phyloP scores from a whole-genome alignment of 1,284 basidiomycete species.

The Tilletia walkeri region DNA sequence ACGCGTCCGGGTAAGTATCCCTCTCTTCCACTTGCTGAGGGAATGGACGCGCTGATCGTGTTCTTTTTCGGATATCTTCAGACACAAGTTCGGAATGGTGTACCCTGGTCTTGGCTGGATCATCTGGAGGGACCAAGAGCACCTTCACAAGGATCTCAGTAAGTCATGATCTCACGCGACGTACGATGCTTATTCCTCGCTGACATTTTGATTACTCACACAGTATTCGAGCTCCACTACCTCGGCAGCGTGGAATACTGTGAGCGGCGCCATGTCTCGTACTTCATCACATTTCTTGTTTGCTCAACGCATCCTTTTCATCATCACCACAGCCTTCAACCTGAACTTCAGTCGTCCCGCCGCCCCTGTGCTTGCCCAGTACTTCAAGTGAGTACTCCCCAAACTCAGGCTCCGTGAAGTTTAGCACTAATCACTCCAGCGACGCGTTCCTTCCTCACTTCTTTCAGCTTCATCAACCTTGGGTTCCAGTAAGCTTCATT shows the following conservation, averaged over 20 bases:
- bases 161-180: neutral
- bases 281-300: neutral
- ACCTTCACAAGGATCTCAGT: constrained; percentile 58
- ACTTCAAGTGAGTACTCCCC: constrained; percentile 66
- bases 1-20: constrained; percentile 54
- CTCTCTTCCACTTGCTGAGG: neutral
- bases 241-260: constrained; percentile 48
- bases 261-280: neutral
- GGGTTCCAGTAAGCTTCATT: constrained; percentile 36
- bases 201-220: constrained; percentile 55
- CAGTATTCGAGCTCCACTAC: constrained; percentile 81
- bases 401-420: neutral
- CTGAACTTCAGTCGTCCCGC: constrained; percentile 92
- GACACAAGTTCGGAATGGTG: constrained; percentile 83
- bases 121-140: constrained; percentile 44
- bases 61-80: constrained; percentile 39
- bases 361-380: constrained; percentile 84
- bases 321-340: constrained; percentile 74
- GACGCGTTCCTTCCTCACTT: neutral
- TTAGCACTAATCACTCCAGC: neutral
- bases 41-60: neutral
- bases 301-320: neutral
- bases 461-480: constrained; percentile 42
- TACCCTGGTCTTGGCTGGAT: constrained; percentile 69
- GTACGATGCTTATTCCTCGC: neutral